Percentiles rank a stretch among this genome's conserved stretches.
phyloP scores from a whole-genome alignment of 306 rosid species.

The Glycine latifolia region DNA sequence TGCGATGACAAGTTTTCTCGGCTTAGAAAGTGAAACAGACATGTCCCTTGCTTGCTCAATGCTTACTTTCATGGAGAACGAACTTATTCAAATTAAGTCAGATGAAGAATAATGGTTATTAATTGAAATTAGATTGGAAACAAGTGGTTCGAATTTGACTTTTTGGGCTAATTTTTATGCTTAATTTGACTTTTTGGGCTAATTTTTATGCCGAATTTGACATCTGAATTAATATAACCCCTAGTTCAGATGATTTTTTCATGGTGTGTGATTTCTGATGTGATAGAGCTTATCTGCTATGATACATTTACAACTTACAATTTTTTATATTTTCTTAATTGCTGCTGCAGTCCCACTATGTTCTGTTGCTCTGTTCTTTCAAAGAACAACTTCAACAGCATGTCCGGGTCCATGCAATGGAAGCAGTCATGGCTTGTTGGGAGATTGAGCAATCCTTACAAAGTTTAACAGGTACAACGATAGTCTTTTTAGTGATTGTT shows the following conservation, averaged over 20 bases:
- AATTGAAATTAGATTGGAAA: background rate
- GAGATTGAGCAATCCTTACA: conserved; percentile 97
- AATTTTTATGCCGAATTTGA: background rate
- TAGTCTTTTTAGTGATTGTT: conserved; percentile 25
- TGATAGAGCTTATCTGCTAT: background rate
- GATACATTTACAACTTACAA: background rate
- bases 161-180: no score
- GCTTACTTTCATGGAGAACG: background rate
- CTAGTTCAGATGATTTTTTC: background rate
- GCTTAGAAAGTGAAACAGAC: background rate
- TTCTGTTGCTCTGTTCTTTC: conserved; percentile 92
- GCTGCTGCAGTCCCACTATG: conserved; percentile 84
- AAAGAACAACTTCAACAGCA: conserved; percentile 98
- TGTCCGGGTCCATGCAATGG: conserved; percentile 98
- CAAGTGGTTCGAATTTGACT: conserved; percentile 3
- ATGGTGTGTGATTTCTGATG: background rate
- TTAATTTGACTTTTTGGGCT: background rate
- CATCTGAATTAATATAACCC: background rate
- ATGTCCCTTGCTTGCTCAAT: background rate
- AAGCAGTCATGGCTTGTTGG: conserved; percentile 99
- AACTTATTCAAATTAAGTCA: conserved; percentile 13
- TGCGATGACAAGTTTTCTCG: background rate
- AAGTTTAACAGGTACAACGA: conserved; percentile 80
- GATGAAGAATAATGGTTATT: background rate
- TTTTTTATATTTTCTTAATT: conserved; percentile 30